Evolutionary conservation across 2,329 filamentous ascomycete species (phyloP).

Genomic region (Colletotrichum orchidophilum): DNA sequence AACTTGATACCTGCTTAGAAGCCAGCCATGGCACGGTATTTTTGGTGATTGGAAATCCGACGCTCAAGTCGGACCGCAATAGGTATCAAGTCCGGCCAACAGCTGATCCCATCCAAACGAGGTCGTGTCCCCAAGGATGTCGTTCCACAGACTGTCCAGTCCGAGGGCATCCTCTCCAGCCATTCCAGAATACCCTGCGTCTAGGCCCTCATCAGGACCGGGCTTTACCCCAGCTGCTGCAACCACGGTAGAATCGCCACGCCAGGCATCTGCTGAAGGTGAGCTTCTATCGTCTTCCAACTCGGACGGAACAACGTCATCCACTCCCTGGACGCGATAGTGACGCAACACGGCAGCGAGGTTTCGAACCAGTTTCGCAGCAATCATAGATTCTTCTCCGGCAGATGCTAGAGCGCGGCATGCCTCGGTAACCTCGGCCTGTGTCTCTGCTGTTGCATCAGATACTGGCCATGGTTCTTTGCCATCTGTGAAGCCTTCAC

Average conservation of each 20-base stretch:
- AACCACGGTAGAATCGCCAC: neutral
- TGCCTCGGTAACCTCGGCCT: slow-evolving; percentile 33
- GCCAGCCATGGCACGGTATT: no score
- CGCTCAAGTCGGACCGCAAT: slow-evolving; percentile 26
- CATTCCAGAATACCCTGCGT: neutral
- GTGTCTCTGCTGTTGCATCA: neutral
- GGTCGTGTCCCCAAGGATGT: slow-evolving; percentile 30
- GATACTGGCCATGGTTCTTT: neutral
- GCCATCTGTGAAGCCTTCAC: neutral
- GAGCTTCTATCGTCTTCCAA: neutral
- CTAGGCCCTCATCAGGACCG: neutral
- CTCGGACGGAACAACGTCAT: neutral
- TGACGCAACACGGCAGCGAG: slow-evolving; percentile 34
- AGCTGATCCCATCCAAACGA: slow-evolving; percentile 38
- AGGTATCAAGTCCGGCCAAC: slow-evolving; percentile 38
- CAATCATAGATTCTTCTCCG: slow-evolving; percentile 35
- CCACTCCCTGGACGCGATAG: slow-evolving; percentile 30
- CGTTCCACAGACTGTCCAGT: slow-evolving; percentile 34
- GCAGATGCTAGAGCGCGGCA: slow-evolving; percentile 35
- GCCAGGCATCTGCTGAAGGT: neutral
- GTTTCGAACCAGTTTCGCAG: slow-evolving; percentile 34
- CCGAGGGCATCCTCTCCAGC: slow-evolving; percentile 4
- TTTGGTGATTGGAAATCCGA: neutral
- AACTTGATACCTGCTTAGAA: no score
- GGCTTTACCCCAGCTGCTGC: neutral